Evolutionary conservation across 2,329 filamentous ascomycete species (phyloP), one percentile per base, ranked within the genome.

Genomic region (Stenocarpella maydis): DNA sequence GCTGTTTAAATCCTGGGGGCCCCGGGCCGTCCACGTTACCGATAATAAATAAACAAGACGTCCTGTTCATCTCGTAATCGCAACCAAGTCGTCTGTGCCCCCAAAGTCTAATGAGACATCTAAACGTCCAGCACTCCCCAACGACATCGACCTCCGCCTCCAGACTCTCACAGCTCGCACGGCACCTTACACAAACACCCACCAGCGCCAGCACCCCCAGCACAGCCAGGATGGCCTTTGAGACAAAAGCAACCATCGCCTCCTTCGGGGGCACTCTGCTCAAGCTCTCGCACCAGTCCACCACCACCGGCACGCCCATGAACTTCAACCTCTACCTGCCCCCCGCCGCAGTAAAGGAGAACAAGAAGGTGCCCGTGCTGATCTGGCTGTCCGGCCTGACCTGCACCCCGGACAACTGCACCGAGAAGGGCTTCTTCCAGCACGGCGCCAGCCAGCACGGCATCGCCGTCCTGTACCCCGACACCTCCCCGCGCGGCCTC

Each of bases 301-400:
- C 87, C 74, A 87, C 89, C 71, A 97, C 94, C 69, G 89, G 88
- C 75, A 97, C 94, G 74, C 90, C 94, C 76, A 99, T 98, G 95
- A 89, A 88, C 78, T 88, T 98, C 77, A 97, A 97, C 83, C 87
- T 99, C 76, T 99, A 93, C 84, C 87, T 99, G 4, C 96, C 96
- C 28, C 90, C 93, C 2, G 85, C 90, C 76, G 89, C 92, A 68
- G 75, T 80, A 19, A 75, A 80, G 61, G 66, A 81, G 1, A 83
- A 86, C 49, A 80, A 84, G 68, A 92, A 92, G 76, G 90, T 94
- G 2, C 96, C 96, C 28, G 88, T 98, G 37, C 88, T 99, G 69
- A 90, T 98, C 83, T 99, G 95, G 82, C 90, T 99, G 70, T 95
- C 95, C 17, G 96, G 96, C 64, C 86, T 99, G 71, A 98, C 96